Evolutionary conservation across 176 grass and related monocot genomes (phyloP).

Genomic region (Thinopyrum elongatum): DNA sequence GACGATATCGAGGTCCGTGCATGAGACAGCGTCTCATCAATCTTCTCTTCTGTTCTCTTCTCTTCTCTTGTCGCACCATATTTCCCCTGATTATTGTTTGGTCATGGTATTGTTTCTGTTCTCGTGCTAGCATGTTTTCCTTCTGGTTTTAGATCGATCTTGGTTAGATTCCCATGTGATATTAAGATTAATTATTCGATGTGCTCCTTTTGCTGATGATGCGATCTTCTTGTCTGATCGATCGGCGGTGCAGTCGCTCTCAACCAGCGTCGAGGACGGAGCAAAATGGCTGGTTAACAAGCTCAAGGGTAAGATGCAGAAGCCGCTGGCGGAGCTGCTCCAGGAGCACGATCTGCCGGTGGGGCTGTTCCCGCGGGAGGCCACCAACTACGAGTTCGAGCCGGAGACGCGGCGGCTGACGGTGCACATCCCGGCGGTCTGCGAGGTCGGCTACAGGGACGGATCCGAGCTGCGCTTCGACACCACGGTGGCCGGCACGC

Average conservation of each 20-base stretch:
- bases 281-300: slow-evolving; percentile 98
- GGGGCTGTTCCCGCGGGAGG: slow-evolving; percentile 78
- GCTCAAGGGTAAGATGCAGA: slow-evolving; percentile 96
- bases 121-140: neutral
- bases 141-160: neutral
- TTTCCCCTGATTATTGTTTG: neutral
- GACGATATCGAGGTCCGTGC: slow-evolving; percentile 63
- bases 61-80: neutral
- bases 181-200: too few relatives aligned
- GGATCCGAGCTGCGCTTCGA: slow-evolving; percentile 78
- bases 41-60: neutral
- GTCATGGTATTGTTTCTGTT: neutral
- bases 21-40: neutral
- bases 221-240: neutral
- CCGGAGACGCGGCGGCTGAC: slow-evolving; percentile 75
- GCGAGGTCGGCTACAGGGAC: slow-evolving; percentile 89
- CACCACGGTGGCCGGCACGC: slow-evolving; percentile 51
- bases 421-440: slow-evolving; percentile 73
- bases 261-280: slow-evolving; percentile 68
- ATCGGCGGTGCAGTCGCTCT: slow-evolving; percentile 58
- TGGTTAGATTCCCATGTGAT: neutral
- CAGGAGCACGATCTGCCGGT: slow-evolving; percentile 69
- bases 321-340: slow-evolving; percentile 78
- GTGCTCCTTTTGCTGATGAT: neutral
- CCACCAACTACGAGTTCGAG: slow-evolving; percentile 83